Evolutionary conservation across 495 filamentous ascomycete species (phyloP), one percentile per base, ranked within the genome.

Genomic region (Daldinia concentrica): DNA sequence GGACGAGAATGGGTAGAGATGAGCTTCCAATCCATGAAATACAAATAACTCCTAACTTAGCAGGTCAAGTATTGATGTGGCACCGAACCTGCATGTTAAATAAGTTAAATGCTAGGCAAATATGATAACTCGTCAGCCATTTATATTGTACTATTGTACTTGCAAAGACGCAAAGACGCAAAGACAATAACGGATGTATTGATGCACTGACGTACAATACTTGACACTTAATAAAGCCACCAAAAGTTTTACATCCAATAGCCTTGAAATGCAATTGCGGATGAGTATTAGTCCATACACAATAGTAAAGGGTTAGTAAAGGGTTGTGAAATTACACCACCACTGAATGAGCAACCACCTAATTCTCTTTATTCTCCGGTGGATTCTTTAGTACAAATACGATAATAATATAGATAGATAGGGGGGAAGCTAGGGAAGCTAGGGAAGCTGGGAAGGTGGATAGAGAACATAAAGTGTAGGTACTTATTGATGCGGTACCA

Each of bases 31-130:
- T 32, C 29, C 4, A 32, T 32, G 7, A 32, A 32, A 32, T 30
- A 51, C 22, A 43, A 14, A 43, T 8, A 43, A 4, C 52, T 52
- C 58, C 52, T 30, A 54, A 62, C 58, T 58, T 36, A 45, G 58
- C 57, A 66, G 69, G 69, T 67, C 64, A 11, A 43, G 59, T 52
- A 37, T 61, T 50, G 22, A 61, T 60, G 64, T 72, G 52, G 51
- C 60, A 72, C 69, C 51, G 64, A 56, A 58, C 30, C 64, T 68
- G 61, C 65, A 73, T 39, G 50, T 65, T 32, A 24, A 30, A 6
- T 64, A 73, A 48, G 50, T 65, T 32, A 24, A 30, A 6, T 19
- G 43, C 17, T 48, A 22, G 52, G 52, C 61, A 65, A 62, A 67
- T 67, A 39, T 26, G 32, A 66, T 14, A 43, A 27, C 15, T 70